Base-by-base conservation (phyloP, 768 basidiomycete species). In the Chiua virens region DNA sequence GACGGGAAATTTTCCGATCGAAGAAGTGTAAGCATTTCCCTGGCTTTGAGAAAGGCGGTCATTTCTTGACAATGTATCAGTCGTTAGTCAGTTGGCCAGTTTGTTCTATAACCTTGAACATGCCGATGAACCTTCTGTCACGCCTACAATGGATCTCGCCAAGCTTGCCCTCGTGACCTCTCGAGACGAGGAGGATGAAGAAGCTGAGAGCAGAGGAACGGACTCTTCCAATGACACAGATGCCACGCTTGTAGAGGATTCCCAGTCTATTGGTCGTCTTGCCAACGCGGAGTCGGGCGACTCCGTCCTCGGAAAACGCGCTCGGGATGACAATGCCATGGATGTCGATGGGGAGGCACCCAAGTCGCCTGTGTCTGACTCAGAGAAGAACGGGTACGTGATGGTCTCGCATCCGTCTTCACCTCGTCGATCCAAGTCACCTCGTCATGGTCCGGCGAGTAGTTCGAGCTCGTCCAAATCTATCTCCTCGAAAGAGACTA, bases 81-180 rank as follows among this genome's bases (percentile, higher is more conserved):
- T 97, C 68, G 85, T 94, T 55, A 74, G 75, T 49, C 88, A 89
- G 47, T 80, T 97, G 13, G 86, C 87, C 8, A 79, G 81, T 14
- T 77, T 97, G 4, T 97, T 94, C 72, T 80, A 76, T 66, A 75
- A 86, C 46, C 77, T 97, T 34, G 87, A 92, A 58, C 81, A 79
- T 55, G 78, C 79, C 49, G 79, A 84, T 40, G 67, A 73, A 3
- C 70, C 83, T 6, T 78, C 92, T 14, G 83, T 97, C 17, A 92
- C 90, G 0, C 93, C 93, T 0, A 85, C 85, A 4, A 72, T 91
- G 40, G 91, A 96, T 59, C 77, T 97, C 18, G 93, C 93, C 8
- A 93, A 97, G 64, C 80, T 96, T 20, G 94, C 93, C 0, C 79
- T 97, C 18, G 86, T 95, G 30, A 93, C 93, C 6, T 88, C 89